Evolutionary conservation across 208 protist species (phyloP).

Genomic region (Trypanosoma avium): DNA sequence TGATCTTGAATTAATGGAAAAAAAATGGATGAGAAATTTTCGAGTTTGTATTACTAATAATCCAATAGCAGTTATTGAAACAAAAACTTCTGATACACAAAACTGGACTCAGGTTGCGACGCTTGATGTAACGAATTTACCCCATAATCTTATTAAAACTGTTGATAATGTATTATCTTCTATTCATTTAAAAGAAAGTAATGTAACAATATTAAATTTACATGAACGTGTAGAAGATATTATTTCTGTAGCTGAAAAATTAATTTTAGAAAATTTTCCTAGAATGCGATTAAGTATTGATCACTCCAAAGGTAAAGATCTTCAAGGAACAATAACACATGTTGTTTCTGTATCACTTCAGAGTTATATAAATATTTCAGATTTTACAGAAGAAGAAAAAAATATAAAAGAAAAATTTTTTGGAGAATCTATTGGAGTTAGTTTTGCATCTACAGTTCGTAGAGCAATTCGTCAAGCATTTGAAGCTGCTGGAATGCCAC

Average conservation of each 20-base stretch:
- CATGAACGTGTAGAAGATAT: slow-evolving; percentile 22
- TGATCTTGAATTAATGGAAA: slow-evolving; percentile 23
- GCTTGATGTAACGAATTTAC: slow-evolving; percentile 6
- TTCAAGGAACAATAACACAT: slow-evolving; percentile 59
- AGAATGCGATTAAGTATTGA: slow-evolving; percentile 40
- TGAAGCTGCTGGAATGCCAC: slow-evolving; percentile 21
- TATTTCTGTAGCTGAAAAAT: slow-evolving; percentile 15
- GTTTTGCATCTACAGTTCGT: slow-evolving; percentile 19
- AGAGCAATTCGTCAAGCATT: slow-evolving; percentile 61
- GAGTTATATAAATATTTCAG: background rate
- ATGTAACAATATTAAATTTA: slow-evolving; percentile 9
- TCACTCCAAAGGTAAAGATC: slow-evolving; percentile 62
- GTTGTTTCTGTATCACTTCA: slow-evolving; percentile 49
- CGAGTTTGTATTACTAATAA: slow-evolving; percentile 24
- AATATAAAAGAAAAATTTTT: slow-evolving; percentile 41
- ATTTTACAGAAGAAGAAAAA: slow-evolving; percentile 27
- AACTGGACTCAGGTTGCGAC: slow-evolving; percentile 15
- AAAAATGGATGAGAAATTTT: slow-evolving; percentile 26
- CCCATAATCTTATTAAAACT: slow-evolving; percentile 1
- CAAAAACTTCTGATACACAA: background rate
- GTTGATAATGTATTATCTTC: slow-evolving; percentile 15
- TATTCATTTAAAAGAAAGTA: background rate
- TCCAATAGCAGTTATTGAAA: slow-evolving; percentile 16
- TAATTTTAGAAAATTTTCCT: slow-evolving; percentile 33
- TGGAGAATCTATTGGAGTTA: slow-evolving; percentile 52